phyloP scores from a whole-genome alignment of 2,329 filamentous ascomycete species.

The Xylariaceae sp. region DNA sequence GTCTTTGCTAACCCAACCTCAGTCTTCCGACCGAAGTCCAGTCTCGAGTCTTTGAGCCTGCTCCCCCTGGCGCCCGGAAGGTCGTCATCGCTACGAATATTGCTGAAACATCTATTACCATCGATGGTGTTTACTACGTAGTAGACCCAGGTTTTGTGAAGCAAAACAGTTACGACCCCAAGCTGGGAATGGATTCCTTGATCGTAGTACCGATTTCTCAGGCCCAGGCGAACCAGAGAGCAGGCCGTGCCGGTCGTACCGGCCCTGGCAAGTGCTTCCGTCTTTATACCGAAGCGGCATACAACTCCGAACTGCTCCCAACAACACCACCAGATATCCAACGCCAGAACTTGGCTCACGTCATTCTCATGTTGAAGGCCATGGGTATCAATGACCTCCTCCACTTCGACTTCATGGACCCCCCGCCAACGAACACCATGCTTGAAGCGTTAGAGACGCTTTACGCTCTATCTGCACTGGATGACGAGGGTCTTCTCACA shows the following conservation, averaged over 20 bases:
- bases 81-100: conserved; percentile 98
- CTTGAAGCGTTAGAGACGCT: conserved; percentile 91
- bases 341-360: conserved; percentile 83
- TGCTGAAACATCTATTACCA: conserved; percentile 95
- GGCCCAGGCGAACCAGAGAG: conserved; percentile 90
- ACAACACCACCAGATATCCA: conserved; percentile 97
- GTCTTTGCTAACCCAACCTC: conserved; percentile 3
- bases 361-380: conserved; percentile 95
- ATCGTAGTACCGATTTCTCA: conserved; percentile 96
- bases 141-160: conserved; percentile 97
- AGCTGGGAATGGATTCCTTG: conserved; percentile 94
- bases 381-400: conserved; percentile 98
- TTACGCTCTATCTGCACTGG: conserved; percentile 83
- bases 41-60: conserved; percentile 88
- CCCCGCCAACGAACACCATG: conserved; percentile 96
- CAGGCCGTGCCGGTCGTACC: conserved; percentile 87
- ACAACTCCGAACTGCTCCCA: conserved; percentile 93
- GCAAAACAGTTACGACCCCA: conserved; percentile 94
- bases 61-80: conserved; percentile 78
- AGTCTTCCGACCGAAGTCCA: conserved; percentile 91
- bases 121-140: conserved; percentile 96
- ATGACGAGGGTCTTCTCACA: conserved; percentile 91
- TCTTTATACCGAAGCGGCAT: conserved; percentile 90
- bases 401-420: conserved; percentile 99
- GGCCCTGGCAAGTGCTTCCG: conserved; percentile 95